Evolutionary conservation across 331 rosid species (phyloP).

Genomic region (Telfairia occidentalis): DNA sequence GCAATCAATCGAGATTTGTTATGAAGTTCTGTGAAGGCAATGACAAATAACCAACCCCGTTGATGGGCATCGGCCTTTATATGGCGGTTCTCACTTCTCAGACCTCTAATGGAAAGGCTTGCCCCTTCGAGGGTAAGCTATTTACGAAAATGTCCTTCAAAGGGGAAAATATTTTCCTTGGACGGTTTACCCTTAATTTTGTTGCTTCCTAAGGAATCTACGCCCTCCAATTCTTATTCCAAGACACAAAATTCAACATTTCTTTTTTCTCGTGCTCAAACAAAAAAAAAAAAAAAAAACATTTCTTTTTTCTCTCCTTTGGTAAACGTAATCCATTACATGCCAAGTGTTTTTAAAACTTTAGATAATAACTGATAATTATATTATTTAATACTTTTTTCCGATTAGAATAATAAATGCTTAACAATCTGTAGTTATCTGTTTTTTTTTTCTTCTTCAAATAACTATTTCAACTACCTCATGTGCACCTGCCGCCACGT

Average conservation of each 20-base stretch:
- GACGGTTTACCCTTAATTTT: neutral
- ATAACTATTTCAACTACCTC: constrained; percentile 3
- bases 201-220: constrained; percentile 3
- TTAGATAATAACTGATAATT: neutral
- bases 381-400: neutral
- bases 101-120: neutral
- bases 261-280: neutral
- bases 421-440: neutral
- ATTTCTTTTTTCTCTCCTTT: neutral
- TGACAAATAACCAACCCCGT: neutral
- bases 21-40: neutral
- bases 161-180: neutral
- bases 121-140: neutral
- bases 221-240: neutral
- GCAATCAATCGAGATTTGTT: neutral
- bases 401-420: neutral
- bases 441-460: neutral
- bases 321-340: neutral
- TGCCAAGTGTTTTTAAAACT: neutral
- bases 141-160: neutral
- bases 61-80: neutral
- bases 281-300: too few species aligned
- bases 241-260: neutral
- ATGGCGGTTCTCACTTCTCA: neutral
- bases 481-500: neutral